phyloP scores from a whole-genome alignment of 2,329 filamentous ascomycete species.

The Ophiostoma sp. region DNA sequence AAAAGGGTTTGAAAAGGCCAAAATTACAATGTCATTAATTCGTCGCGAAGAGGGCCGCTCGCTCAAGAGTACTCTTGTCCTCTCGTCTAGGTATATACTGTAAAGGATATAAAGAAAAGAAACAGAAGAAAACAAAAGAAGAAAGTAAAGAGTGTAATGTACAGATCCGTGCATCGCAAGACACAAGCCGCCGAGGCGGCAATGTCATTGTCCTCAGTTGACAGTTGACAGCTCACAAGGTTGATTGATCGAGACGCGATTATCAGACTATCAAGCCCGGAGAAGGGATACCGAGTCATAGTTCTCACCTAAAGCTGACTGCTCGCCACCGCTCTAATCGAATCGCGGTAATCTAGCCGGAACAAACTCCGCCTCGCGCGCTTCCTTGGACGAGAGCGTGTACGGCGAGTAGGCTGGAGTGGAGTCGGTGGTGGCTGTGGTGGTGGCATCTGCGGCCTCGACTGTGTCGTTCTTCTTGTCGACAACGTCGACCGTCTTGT shows the following conservation, averaged over 20 bases:
- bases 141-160: neutral
- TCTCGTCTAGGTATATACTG: constrained; percentile 16
- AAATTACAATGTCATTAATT: constrained; percentile 6
- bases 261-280: neutral
- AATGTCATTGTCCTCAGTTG: too few relatives aligned
- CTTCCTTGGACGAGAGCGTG: neutral
- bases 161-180: neutral
- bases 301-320: neutral
- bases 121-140: neutral
- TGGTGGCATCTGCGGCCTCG: neutral
- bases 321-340: constrained; percentile 22
- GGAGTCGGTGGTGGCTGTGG: neutral
- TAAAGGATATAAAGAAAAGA: neutral
- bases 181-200: neutral
- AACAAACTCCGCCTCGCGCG: constrained; percentile 47
- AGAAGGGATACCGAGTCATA: neutral
- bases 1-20: neutral
- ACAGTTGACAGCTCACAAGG: neutral
- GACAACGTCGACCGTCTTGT: neutral
- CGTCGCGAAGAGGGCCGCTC: constrained; percentile 1
- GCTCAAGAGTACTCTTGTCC: neutral
- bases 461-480: neutral
- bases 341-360: constrained; percentile 61
- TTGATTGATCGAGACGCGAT: neutral
- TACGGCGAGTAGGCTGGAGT: neutral